Evolutionary conservation across 2,329 filamentous ascomycete species (phyloP), one percentile per base, ranked within the genome.

Genomic region (Talaromyces sp.): DNA sequence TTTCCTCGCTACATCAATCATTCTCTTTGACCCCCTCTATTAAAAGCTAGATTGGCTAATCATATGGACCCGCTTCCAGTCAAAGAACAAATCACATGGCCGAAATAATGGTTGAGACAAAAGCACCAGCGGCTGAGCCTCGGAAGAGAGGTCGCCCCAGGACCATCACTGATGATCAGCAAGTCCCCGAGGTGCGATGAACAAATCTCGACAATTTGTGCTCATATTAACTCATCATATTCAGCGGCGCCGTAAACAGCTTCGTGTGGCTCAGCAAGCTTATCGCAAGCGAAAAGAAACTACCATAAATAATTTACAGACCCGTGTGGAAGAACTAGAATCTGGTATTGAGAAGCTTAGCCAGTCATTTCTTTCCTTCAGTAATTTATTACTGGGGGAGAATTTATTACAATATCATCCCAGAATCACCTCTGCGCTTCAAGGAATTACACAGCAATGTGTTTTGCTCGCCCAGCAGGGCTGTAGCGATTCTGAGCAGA

Each of bases 251-350:
- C 63, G 63, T 49, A 64, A 55, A 47, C 63, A 65, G 48, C 61
- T 65, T 29, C 62, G 63, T 30, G 54, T 61, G 11, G 63, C 63
- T 7, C 63, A 65, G 41, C 63, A 65, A 27, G 62, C 57, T 30
- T 65, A 65, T 61, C 62, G 63, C 32, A 55, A 56, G 40, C 57
- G 63, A 29, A 65, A 65, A 41, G 63, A 65, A 29, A 65, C 51
- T 33, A 64, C 63, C 6, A 65, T 65, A 37, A 55, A 13, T 41
- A 63, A 58, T 47, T 49, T 65, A 17, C 63, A 64, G 52, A 47
- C 40, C 17, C 63, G 63, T 16, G 61, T 65, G 17, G 54, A 61
- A 33, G 56, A 65, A 49, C 45, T 64, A 24, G 62, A 65, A 49
- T 39, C 49, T 13, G 63, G 61, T 33, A 62, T 65, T 43, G 57